Conservation (phyloP, 371 early-diverging fungal species). For the Polyrhizophydium stewartii region DNA sequence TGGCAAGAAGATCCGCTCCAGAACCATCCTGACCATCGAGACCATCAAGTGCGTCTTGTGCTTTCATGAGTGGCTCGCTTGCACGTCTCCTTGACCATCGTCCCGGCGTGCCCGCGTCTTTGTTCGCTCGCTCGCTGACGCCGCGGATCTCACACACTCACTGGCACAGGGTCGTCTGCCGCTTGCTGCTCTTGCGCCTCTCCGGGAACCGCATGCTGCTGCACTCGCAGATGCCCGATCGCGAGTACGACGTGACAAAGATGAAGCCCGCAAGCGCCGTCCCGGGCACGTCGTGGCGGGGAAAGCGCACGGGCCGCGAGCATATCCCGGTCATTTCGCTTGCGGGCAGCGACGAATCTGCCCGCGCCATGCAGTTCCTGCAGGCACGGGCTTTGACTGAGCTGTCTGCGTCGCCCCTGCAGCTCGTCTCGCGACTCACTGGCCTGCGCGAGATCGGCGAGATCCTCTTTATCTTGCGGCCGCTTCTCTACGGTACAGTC, state of each 20-base stretch:
- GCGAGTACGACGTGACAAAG: conserved; percentile 36
- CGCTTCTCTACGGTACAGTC: conserved; percentile 62
- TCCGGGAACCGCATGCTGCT: conserved; percentile 28
- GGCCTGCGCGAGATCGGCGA: conserved; percentile 67
- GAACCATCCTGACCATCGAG: conserved; percentile 63
- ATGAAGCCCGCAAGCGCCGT: conserved; percentile 10
- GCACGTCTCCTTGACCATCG: neutral
- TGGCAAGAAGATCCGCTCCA: conserved; percentile 63
- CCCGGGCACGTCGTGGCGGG: conserved; percentile 12
- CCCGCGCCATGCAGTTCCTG: conserved; percentile 24
- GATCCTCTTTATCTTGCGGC: conserved; percentile 75
- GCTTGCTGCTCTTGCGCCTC: conserved; percentile 20
- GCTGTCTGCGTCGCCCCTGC: conserved; percentile 45
- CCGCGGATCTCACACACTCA: neutral
- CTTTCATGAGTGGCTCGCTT: neutral
- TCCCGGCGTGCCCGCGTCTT: neutral
- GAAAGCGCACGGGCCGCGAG: conserved; percentile 22
- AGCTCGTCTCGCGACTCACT: conserved; percentile 61
- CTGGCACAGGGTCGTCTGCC: conserved; percentile 20
- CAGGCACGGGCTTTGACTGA: conserved; percentile 26
- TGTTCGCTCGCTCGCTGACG: too few relatives aligned
- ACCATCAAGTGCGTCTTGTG: conserved; percentile 54
- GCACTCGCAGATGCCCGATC: conserved; percentile 29
- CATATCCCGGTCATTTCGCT: conserved; percentile 12
- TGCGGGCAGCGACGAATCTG: conserved; percentile 14